These are phyloP conservation scores for Colletotrichum chlorophyti DNA, from an alignment of 2,329 filamentous ascomycete species.

Conservation along the genomic window DNA sequence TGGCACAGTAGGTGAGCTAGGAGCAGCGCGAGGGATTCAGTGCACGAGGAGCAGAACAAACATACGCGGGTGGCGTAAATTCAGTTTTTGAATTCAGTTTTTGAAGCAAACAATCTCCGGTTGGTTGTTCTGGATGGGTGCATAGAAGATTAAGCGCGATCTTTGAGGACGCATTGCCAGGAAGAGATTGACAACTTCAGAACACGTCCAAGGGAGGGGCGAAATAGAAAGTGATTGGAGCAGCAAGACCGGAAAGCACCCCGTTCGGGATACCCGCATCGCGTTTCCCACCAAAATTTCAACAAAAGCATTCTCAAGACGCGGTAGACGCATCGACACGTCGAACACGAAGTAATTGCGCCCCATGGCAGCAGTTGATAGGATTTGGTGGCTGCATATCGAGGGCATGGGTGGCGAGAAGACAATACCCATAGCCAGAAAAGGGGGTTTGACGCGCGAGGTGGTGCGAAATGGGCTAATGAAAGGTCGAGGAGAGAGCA, in stretches of 20 bases:
- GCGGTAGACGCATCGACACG: not conserved
- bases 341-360: not conserved
- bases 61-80: no score
- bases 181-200: not conserved
- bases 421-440: not conserved
- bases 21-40: no score
- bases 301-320: not conserved
- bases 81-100: no score
- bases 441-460: not conserved
- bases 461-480: constrained; percentile 6
- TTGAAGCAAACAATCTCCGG: no score
- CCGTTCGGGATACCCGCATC: not conserved
- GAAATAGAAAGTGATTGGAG: not conserved
- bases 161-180: not conserved
- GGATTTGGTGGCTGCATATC: constrained; percentile 18
- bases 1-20: no score
- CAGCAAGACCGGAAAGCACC: not conserved
- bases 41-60: no score
- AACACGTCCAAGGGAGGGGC: not conserved
- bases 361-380: constrained; percentile 6
- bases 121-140: no score
- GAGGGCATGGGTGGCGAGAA: not conserved
- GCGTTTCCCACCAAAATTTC: not conserved
- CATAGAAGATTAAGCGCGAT: not conserved
- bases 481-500: not conserved